A percentile compares a stretch with the other conserved stretches of the same genome.
phyloP scores from a whole-genome alignment of 2,329 filamentous ascomycete species.

The Zopfia rhizophila region DNA sequence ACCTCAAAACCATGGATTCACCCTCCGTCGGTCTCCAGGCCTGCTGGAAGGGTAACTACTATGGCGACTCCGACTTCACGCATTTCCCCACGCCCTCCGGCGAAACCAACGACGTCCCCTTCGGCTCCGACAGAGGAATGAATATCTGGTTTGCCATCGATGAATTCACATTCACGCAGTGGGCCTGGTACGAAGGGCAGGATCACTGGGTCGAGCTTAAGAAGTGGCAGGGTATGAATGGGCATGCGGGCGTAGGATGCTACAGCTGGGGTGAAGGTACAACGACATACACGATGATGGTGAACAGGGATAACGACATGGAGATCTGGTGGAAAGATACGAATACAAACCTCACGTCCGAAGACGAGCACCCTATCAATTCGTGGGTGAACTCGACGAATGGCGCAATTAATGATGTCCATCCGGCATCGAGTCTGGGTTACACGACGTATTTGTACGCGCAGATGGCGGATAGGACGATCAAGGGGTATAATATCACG shows the following conservation, averaged over 20 bases:
- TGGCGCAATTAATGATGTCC: conserved; percentile 46
- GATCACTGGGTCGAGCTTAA: conserved; percentile 49
- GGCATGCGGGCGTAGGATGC: conserved; percentile 57
- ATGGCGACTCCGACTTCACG: conserved; percentile 49
- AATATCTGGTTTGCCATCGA: conserved; percentile 58
- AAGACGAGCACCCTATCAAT: conserved; percentile 52
- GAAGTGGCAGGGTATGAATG: conserved; percentile 52
- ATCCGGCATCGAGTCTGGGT: conserved; percentile 53
- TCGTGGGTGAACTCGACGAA: conserved; percentile 45
- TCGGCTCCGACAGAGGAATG: conserved; percentile 50
- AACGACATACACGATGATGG: conserved; percentile 56
- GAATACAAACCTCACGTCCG: conserved; percentile 43
- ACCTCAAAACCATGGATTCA: conserved; percentile 87
- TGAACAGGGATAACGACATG: conserved; percentile 50
- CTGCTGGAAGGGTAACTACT: conserved; percentile 77
- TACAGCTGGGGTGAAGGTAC: conserved; percentile 55
- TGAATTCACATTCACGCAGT: conserved; percentile 53
- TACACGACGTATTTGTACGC: conserved; percentile 57
- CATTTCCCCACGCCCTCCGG: conserved; percentile 48
- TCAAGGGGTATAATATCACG: conserved; percentile 53
- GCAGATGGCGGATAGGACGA: conserved; percentile 47
- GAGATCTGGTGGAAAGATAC: conserved; percentile 59
- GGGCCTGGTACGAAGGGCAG: conserved; percentile 53
- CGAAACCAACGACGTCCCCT: conserved; percentile 33
- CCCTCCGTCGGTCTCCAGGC: conserved; percentile 89